Evolutionary conservation across 495 filamentous ascomycete species (phyloP), one percentile per base, ranked within the genome.

Genomic region (Neurospora cerealis): DNA sequence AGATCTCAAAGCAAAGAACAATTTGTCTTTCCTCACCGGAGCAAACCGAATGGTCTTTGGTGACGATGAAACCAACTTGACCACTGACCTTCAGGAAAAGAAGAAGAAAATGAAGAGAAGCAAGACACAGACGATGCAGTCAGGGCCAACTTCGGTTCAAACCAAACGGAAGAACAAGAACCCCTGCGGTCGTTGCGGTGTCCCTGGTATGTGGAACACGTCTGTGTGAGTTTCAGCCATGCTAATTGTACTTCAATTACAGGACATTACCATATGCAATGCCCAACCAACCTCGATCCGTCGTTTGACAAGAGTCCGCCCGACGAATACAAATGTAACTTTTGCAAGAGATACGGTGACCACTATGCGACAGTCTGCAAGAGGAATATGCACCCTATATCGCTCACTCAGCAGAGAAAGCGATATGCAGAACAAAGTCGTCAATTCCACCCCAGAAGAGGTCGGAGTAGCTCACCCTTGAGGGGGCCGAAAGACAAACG

Each of bases 281-380:
- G 85, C 71, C 83, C 83, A 21, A 86, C 83, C 9, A 85, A 81
- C 69, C 4, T 83, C 10, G 81, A 85, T 66, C 81, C 83, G 9
- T 6, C 37, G 10, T 83, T 74, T 69, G 82, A 85, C 48, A 69
- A 37, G 44, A 69, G 48, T 39, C 83, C 82, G 0, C 70, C 32
- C 3, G 4, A 6, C 2, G 48, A 54, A n/a, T 87, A 86, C 41
- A 36, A 32, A 9, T 87, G 85, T 72, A 70, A 72, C 5, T 37
- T 80, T 48, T 87, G 85, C 75, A 62, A 73, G 0, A 46, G 4
- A 13, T 34, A 17, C 2, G 83, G 81, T 19, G 42, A 77, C 1
- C 83, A 86, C 73, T 82, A 71, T 72, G 73, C 73, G 24, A 79
- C 73, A 6, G 54, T 81, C 8, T 86, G 84, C 70, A 82, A 82